These are phyloP conservation scores for Cadophora gregata DNA, from an alignment of 2,329 filamentous ascomycete genomes.

Conservation along the genomic window DNA sequence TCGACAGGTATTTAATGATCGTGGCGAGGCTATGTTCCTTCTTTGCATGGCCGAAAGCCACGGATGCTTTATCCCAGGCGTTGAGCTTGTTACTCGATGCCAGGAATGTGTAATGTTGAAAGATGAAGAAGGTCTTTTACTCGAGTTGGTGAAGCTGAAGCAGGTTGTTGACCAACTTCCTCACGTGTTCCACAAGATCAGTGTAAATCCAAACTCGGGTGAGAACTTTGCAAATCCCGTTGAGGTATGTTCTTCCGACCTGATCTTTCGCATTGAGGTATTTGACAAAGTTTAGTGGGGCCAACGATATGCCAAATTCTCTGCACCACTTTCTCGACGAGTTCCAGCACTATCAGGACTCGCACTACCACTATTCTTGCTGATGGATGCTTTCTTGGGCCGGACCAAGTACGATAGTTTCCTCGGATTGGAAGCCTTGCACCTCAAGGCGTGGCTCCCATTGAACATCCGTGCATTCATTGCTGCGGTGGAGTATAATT, in stretches of 20 bases:
- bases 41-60: constrained; percentile 5
- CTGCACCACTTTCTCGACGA: background rate
- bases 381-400: background rate
- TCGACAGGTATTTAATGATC: background rate
- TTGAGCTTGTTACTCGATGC: constrained; percentile 1
- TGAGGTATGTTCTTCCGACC: background rate
- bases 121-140: constrained; percentile 2
- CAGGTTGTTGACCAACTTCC: constrained; percentile 5
- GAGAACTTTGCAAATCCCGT: constrained; percentile 4
- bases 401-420: constrained; percentile 4
- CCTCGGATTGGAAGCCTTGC: background rate
- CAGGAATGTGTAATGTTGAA: constrained; percentile 4
- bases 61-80: constrained; percentile 3
- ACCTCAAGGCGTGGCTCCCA: background rate
- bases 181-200: background rate
- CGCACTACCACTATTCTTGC: background rate
- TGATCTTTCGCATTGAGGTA: background rate
- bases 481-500: constrained; percentile 1
- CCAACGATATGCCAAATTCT: constrained; percentile 3
- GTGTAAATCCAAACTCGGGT: background rate
- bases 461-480: constrained; percentile 1
- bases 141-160: constrained; percentile 5
- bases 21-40: constrained; percentile 6
- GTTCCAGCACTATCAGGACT: background rate
- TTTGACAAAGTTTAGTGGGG: background rate